Evolutionary conservation across 306 rosid genomes (phyloP).

Genomic region (Quercus suber): DNA sequence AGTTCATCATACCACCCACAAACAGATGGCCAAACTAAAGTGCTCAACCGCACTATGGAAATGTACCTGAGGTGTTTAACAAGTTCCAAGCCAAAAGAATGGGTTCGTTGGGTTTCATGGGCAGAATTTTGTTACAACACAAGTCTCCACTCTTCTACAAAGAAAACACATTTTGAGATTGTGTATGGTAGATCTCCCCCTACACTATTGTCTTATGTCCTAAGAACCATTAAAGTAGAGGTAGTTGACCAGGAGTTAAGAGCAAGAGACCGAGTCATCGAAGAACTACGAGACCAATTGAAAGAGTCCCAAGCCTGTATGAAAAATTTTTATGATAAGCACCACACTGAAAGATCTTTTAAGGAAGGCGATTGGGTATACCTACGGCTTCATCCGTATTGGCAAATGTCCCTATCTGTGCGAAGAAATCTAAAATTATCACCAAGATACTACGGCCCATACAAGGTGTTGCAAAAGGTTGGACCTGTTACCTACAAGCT

Average conservation of each 20-base stretch:
- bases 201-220: background rate
- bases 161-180: background rate
- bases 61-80: background rate
- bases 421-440: background rate
- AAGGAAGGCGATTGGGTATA: background rate
- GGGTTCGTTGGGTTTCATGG: background rate
- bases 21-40: background rate
- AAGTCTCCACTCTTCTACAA: background rate
- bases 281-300: background rate
- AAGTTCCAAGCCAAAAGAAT: background rate
- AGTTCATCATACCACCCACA: background rate
- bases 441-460: too few species aligned
- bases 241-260: background rate
- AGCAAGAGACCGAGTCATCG: background rate
- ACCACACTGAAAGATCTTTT: background rate
- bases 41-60: background rate
- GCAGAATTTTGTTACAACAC: slow-evolving; percentile 5
- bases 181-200: background rate
- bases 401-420: background rate
- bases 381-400: background rate
- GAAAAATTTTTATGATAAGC: background rate
- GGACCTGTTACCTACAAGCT: too few species aligned
- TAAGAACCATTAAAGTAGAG: background rate
- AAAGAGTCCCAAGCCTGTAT: background rate
- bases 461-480: too few species aligned